Conservation (phyloP, 2,329 filamentous ascomycete genomes). For the Exophiala dermatitidis region DNA sequence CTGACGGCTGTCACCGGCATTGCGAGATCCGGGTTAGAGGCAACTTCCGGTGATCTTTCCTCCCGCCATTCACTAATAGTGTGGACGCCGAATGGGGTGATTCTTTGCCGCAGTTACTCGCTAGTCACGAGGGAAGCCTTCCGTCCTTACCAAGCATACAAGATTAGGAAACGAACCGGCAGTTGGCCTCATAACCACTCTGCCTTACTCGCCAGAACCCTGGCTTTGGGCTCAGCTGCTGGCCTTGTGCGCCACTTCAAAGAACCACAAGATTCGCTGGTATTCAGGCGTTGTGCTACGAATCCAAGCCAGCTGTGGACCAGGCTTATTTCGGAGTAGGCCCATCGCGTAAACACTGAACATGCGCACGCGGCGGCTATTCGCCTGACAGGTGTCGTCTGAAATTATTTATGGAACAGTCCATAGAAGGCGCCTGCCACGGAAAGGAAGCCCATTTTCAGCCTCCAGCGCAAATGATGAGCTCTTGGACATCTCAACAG, state of each 20-base stretch:
- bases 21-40: neutral
- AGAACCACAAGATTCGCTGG: too few relatives aligned
- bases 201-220: neutral
- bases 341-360: neutral
- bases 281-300: neutral
- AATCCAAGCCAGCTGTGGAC: neutral
- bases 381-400: conserved; percentile 8
- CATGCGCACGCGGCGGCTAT: conserved; percentile 8
- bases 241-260: too few relatives aligned
- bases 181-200: too few relatives aligned
- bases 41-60: conserved; percentile 14
- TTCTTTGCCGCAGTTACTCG: neutral
- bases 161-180: too few relatives aligned
- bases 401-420: conserved; percentile 18
- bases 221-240: too few relatives aligned
- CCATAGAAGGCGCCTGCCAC: neutral
- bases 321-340: neutral
- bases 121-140: too few relatives aligned
- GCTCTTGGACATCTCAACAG: neutral
- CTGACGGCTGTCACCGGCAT: neutral
- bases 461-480: neutral
- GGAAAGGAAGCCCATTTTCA: neutral
- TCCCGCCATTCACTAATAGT: conserved; percentile 12
- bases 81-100: neutral
- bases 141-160: too few relatives aligned